Percentiles rank a stretch among this genome's conserved stretches.
These are phyloP conservation scores for Trichosporon asahii DNA, from an alignment of 1,284 basidiomycete genomes.

Conservation along the genomic window DNA sequence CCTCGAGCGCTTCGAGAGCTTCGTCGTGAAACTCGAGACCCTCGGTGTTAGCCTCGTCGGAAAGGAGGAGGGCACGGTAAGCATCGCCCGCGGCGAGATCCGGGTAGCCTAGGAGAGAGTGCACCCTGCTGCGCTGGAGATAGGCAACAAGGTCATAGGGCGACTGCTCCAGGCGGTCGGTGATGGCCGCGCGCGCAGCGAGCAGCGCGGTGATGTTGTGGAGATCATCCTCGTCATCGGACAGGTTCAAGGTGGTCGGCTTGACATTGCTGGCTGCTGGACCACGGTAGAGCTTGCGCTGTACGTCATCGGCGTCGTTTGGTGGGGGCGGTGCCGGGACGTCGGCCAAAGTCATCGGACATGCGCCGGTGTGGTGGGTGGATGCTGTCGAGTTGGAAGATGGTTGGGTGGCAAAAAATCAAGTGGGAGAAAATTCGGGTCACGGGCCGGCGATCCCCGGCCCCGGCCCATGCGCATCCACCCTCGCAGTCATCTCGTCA, in stretches of 20 bases:
- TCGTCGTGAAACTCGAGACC: constrained; percentile 19
- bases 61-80: constrained; percentile 21
- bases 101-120: constrained; percentile 13
- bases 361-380: background rate
- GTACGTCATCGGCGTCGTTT: background rate
- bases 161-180: constrained; percentile 4
- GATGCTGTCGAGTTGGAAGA: background rate
- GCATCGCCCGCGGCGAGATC: constrained; percentile 23
- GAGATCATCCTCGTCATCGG: background rate
- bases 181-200: constrained; percentile 1
- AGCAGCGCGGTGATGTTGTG: background rate
- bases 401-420: background rate
- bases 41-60: constrained; percentile 16
- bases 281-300: constrained; percentile 2
- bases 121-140: constrained; percentile 10
- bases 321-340: background rate
- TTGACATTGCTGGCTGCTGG: background rate
- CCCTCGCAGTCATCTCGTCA: no score
- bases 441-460: background rate
- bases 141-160: constrained; percentile 18
- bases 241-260: background rate
- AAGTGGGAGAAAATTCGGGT: background rate
- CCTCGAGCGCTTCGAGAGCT: constrained; percentile 12
- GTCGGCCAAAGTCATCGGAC: background rate
- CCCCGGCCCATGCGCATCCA: background rate